Conservation (phyloP, 805 yeast species). For the Pichia cephalocereana region DNA sequence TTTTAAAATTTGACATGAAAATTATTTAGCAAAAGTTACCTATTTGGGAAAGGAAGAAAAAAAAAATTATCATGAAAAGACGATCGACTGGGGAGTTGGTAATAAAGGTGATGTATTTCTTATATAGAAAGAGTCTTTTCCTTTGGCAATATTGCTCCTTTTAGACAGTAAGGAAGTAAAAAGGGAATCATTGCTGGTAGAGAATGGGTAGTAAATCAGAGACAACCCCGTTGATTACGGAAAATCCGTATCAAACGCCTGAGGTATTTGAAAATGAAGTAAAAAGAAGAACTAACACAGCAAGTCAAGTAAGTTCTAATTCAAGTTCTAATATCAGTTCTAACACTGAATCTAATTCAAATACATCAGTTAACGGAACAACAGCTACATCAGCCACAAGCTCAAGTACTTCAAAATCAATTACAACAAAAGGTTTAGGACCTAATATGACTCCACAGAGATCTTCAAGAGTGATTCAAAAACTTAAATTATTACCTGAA, state of each 20-base stretch:
- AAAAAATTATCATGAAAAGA: background rate
- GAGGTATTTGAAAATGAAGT: background rate
- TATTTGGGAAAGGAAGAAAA: background rate
- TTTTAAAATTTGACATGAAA: background rate
- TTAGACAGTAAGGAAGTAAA: background rate
- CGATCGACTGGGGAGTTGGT: background rate
- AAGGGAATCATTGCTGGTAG: background rate
- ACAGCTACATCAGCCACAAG: too few species aligned
- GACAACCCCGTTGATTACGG: background rate
- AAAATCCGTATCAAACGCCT: background rate
- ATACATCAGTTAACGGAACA: too few species aligned
- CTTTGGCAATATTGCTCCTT: too few species aligned
- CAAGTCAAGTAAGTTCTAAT: too few species aligned
- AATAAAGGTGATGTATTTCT: too few species aligned
- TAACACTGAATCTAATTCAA: too few species aligned
- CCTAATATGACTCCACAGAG: constrained; percentile 63
- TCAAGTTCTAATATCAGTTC: too few species aligned
- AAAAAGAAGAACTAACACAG: background rate
- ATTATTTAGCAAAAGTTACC: background rate
- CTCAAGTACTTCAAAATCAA: background rate
- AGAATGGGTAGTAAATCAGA: background rate
- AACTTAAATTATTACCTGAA: constrained; percentile 62
- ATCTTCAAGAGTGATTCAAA: constrained; percentile 65
- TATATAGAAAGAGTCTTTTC: too few species aligned
- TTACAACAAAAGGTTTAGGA: constrained; percentile 26